Conservation (phyloP, 106 monocot species). For the Apostasia ramifera region DNA sequence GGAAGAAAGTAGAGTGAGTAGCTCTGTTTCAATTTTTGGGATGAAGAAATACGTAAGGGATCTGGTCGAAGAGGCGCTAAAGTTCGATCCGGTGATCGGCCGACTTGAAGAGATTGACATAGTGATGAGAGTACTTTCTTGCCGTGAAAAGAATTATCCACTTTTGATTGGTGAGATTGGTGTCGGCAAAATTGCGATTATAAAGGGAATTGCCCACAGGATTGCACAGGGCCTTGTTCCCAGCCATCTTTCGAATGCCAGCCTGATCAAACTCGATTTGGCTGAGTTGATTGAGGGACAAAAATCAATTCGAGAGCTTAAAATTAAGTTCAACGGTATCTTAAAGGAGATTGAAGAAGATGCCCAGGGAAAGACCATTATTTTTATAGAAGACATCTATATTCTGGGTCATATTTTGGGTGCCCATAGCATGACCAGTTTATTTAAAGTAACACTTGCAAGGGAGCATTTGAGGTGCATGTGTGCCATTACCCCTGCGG, state of each 20-base stretch:
- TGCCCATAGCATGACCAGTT: conserved; percentile 46
- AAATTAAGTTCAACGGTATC: conserved; percentile 55
- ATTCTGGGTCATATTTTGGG: conserved; percentile 53
- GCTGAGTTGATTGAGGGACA: conserved; percentile 52
- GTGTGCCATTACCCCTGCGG: conserved; percentile 59
- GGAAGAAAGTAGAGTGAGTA: conserved; percentile 46
- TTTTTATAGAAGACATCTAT: conserved; percentile 74
- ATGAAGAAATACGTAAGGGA: conserved; percentile 52
- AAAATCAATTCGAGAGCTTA: conserved; percentile 52
- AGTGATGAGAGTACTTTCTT: conserved; percentile 38
- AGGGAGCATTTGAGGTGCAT: conserved; percentile 60
- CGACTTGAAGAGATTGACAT: conserved; percentile 52
- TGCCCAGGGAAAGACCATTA: conserved; percentile 55
- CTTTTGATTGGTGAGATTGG: conserved; percentile 77
- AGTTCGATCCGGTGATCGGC: conserved; percentile 57
- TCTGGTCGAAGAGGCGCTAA: conserved; percentile 58
- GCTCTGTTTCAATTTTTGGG: conserved; percentile 46
- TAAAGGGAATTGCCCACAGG: conserved; percentile 66
- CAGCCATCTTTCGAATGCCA: conserved; percentile 44
- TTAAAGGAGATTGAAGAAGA: conserved; percentile 70
- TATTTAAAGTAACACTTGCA: conserved; percentile 67
- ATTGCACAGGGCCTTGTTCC: conserved; percentile 60
- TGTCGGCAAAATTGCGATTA: conserved; percentile 63
- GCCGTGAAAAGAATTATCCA: conserved; percentile 61
- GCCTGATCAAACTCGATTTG: conserved; percentile 58